Evolutionary conservation across 768 basidiomycete genomes (phyloP).

Genomic region (Lanmaoa rubissima): DNA sequence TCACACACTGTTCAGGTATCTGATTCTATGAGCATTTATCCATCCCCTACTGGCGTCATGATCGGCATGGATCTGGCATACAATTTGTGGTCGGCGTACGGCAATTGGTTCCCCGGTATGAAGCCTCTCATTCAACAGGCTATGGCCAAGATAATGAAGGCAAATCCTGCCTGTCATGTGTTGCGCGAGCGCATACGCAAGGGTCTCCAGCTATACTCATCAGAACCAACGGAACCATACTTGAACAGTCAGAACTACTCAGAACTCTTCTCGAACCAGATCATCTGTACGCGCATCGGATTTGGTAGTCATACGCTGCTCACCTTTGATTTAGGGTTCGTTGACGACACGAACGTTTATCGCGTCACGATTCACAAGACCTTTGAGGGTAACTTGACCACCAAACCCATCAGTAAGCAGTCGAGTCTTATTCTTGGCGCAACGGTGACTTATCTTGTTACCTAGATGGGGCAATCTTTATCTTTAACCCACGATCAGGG

Average conservation of each 20-base stretch:
- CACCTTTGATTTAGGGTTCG: conserved; percentile 69
- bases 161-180: conserved; percentile 96
- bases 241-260: conserved; percentile 98
- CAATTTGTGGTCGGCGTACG: conserved; percentile 97
- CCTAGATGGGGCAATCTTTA: conserved; percentile 91
- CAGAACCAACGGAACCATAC: conserved; percentile 98
- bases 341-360: conserved; percentile 99
- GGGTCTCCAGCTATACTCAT: conserved; percentile 96
- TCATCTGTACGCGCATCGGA: conserved; percentile 65
- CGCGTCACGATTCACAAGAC: conserved; percentile 99
- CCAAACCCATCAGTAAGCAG: conserved; percentile 89
- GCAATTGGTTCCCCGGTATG: conserved; percentile 99
- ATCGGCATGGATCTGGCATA: conserved; percentile 99
- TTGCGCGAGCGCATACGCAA: conserved; percentile 98
- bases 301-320: conserved; percentile 4
- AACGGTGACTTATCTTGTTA: background rate
- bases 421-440: background rate
- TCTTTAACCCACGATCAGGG: conserved; percentile 98
- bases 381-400: conserved; percentile 99
- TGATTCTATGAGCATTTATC: conserved; percentile 98
- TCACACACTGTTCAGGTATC: conserved; percentile 55
- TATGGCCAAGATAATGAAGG: conserved; percentile 99
- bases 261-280: conserved; percentile 96
- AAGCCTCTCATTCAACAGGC: conserved; percentile 98
- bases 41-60: conserved; percentile 97